Percentiles rank a stretch among this genome's conserved stretches.
Conservation (phyloP, 768 basidiomycete genomes). For the Trichaptum fuscoviolaceum region DNA sequence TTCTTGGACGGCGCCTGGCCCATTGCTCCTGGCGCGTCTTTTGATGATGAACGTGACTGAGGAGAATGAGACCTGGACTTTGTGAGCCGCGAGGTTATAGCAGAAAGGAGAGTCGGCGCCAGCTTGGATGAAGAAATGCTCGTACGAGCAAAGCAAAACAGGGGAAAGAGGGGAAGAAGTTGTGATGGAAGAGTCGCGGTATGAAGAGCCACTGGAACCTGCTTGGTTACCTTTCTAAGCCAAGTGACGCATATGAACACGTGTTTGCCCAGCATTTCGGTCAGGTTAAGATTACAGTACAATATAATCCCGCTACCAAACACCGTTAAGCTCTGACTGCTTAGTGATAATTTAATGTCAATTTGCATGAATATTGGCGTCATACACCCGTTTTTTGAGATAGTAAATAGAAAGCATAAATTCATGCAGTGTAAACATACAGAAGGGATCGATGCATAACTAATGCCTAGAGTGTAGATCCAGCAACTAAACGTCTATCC, state of each 20-base stretch:
- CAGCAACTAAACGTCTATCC: constrained; percentile 14
- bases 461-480: constrained; percentile 22
- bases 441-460: constrained; percentile 5
- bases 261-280: constrained; percentile 7
- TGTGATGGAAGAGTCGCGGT: constrained; percentile 9
- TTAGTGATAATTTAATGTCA: too few relatives aligned
- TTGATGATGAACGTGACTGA: constrained; percentile 45
- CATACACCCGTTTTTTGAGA: not conserved
- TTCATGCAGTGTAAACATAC: constrained; percentile 7
- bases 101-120: constrained; percentile 79
- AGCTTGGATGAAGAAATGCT: constrained; percentile 40
- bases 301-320: not conserved
- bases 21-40: constrained; percentile 45
- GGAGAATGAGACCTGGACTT: constrained; percentile 72
- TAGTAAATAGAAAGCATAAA: not conserved
- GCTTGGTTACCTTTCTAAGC: not conserved
- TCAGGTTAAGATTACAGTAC: constrained; percentile 10
- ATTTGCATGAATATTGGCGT: too few relatives aligned
- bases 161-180: constrained; percentile 6
- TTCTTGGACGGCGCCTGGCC: constrained; percentile 85
- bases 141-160: constrained; percentile 2
- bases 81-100: constrained; percentile 64
- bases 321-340: too few relatives aligned
- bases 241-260: not conserved
- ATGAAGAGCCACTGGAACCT: constrained; percentile 6